Conservation (phyloP, 2,329 filamentous ascomycete species). For the Pseudogymnoascus pannorum region DNA sequence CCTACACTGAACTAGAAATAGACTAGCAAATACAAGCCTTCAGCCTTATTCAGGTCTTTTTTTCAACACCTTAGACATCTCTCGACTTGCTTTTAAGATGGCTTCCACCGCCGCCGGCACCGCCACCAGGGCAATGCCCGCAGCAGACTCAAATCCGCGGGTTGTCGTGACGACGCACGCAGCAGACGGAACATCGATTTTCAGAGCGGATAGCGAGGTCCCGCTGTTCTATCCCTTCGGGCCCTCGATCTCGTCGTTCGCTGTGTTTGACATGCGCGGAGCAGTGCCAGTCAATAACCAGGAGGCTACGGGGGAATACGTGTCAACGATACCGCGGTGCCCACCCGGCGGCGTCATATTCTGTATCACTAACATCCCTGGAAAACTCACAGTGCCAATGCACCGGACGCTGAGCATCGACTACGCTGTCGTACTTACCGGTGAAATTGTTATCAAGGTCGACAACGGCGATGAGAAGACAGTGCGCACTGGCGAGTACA, state of each 20-base stretch:
- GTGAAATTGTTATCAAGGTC: constrained; percentile 33
- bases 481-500: constrained; percentile 32
- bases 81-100: background rate
- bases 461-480: constrained; percentile 35
- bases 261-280: constrained; percentile 26
- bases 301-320: constrained; percentile 11
- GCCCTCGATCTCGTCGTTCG: constrained; percentile 26
- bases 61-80: background rate
- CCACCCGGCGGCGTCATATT: constrained; percentile 32
- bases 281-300: constrained; percentile 29
- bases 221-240: constrained; percentile 29
- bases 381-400: constrained; percentile 28
- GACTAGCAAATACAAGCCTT: background rate
- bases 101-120: background rate
- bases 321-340: constrained; percentile 28
- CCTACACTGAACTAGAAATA: background rate
- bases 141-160: constrained; percentile 17
- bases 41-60: background rate
- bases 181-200: constrained; percentile 28
- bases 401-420: constrained; percentile 37
- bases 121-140: background rate
- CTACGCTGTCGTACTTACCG: constrained; percentile 34
- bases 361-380: constrained; percentile 19
- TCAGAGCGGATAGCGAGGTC: constrained; percentile 25
- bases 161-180: constrained; percentile 28